A percentile compares a stretch with the other conserved stretches of the same genome.
Conservation (phyloP, 495 filamentous ascomycete species). For the Hapsidospora chrysogenum region DNA sequence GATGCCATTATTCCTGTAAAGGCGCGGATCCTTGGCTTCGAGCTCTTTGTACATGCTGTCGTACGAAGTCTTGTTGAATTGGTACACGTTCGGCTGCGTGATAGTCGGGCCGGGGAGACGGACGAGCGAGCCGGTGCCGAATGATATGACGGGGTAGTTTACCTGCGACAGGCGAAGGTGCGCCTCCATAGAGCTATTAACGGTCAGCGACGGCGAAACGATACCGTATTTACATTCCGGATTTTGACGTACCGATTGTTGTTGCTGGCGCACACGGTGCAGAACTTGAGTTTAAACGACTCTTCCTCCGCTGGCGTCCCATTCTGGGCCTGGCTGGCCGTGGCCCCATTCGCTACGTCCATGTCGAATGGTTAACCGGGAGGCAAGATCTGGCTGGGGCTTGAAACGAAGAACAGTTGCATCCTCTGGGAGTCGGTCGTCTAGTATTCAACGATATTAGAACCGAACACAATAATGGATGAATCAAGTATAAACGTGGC, state of each 20-base stretch:
- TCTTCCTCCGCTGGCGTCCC: slow-evolving; percentile 20
- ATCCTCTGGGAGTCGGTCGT: background rate
- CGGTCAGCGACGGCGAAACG: slow-evolving; percentile 2
- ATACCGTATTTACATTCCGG: background rate
- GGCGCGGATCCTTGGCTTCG: slow-evolving; percentile 60
- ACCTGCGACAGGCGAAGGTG: slow-evolving; percentile 77
- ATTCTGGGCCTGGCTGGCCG: slow-evolving; percentile 16
- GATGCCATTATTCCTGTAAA: slow-evolving; percentile 85
- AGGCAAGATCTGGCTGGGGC: slow-evolving; percentile 1
- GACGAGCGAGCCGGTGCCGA: slow-evolving; percentile 91
- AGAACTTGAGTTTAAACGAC: slow-evolving; percentile 79
- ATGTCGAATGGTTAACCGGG: slow-evolving; percentile 8
- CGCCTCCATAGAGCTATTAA: slow-evolving; percentile 78
- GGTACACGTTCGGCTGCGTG: slow-evolving; percentile 88
- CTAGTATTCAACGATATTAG: too few species aligned
- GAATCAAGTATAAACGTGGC: too few species aligned
- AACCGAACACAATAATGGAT: too few species aligned
- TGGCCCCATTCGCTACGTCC: slow-evolving; percentile 16
- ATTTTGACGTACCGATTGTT: slow-evolving; percentile 58
- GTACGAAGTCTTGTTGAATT: slow-evolving; percentile 92
- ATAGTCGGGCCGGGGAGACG: slow-evolving; percentile 83
- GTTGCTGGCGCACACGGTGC: slow-evolving; percentile 96
- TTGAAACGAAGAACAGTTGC: background rate
- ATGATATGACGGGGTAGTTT: slow-evolving; percentile 89
- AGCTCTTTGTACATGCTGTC: slow-evolving; percentile 82